Evolutionary conservation across 176 grass and related monocot species (phyloP), one percentile per base, ranked within the genome.

Genomic region (Aegilops umbellulata): DNA sequence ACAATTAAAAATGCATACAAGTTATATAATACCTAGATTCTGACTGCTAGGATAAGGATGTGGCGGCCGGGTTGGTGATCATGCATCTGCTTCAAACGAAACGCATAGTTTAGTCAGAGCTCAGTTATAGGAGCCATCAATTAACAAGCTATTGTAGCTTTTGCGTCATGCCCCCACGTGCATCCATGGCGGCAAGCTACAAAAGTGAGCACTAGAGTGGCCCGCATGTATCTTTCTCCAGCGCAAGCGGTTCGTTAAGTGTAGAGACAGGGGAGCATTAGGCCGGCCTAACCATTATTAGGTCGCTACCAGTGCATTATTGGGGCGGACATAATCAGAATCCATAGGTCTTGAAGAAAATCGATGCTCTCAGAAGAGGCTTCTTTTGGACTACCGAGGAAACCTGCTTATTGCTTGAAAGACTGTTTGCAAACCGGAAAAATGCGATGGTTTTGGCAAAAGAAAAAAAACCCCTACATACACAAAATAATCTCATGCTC

Each of bases 101-200:
- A 47, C 22, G 4, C 14, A 44, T 87, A 69, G 10, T 87, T 87
- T 90, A 79, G 67, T 75, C 71, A 65, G 74, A 73, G 69, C 68
- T 10, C 35, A 22, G 35, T 72, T 72, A 42, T 58, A 23, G 66
- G 71, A 53, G 53, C 72, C 58, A 90, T 83, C 80, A 74, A 46
- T 53, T 76, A 90, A 87, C 80, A 79, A 76, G 61, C 70, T 46
- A 79, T n/a, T 32, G 46, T 80, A 80, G 81, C 85, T 76, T 87
- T 87, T 76, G 81, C 25, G 87, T 70, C 76, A 69, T 88, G 85
- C 49, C n/a, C 75, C 81, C 89, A 80, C 85, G 81, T 87, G 89
- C 61, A 80, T 87, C 65, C 31, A 42, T 74, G 42, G 85, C 75
- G 77, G 65, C 84, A 62, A 75, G 24, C 65, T 53, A 7, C 65